These are phyloP conservation scores for Candida tropicalis DNA, from an alignment of 1,139 yeast genomes.

Conservation along the genomic window DNA sequence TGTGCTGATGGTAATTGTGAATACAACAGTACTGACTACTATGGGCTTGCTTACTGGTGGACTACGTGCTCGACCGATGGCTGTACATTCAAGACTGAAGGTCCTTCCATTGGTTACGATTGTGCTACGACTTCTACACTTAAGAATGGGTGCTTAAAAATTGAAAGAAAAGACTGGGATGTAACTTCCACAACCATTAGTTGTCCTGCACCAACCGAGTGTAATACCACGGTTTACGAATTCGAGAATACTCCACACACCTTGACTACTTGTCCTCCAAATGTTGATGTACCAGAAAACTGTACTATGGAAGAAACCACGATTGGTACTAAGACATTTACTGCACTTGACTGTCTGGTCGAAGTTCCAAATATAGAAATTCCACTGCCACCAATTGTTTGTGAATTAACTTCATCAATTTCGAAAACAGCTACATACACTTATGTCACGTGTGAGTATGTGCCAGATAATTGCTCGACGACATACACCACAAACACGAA, in stretches of 20 bases:
- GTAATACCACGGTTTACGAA: neutral
- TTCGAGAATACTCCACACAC: neutral
- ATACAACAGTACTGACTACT: neutral
- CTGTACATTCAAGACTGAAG: neutral
- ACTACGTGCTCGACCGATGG: slow-evolving; percentile 3
- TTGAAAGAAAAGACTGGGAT: slow-evolving; percentile 1
- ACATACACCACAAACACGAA: neutral
- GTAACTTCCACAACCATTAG: neutral
- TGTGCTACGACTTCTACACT: slow-evolving; percentile 1
- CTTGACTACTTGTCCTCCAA: slow-evolving; percentile 2
- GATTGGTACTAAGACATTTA: neutral
- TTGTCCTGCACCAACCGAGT: neutral
- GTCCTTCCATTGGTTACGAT: neutral
- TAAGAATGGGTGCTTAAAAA: slow-evolving; percentile 2
- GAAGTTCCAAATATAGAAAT: neutral
- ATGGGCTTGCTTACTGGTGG: neutral
- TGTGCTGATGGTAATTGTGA: slow-evolving; percentile 6
- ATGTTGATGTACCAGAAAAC: neutral
- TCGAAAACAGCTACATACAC: neutral
- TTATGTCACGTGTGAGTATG: slow-evolving; percentile 1
- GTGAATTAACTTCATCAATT: slow-evolving; percentile 1
- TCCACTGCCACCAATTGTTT: neutral
- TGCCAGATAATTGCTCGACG: slow-evolving; percentile 1
- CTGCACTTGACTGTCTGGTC: neutral
- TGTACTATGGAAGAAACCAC: neutral